Base-by-base conservation (phyloP, 176 grass and related monocot genomes). In the Musa schizocarpa region DNA sequence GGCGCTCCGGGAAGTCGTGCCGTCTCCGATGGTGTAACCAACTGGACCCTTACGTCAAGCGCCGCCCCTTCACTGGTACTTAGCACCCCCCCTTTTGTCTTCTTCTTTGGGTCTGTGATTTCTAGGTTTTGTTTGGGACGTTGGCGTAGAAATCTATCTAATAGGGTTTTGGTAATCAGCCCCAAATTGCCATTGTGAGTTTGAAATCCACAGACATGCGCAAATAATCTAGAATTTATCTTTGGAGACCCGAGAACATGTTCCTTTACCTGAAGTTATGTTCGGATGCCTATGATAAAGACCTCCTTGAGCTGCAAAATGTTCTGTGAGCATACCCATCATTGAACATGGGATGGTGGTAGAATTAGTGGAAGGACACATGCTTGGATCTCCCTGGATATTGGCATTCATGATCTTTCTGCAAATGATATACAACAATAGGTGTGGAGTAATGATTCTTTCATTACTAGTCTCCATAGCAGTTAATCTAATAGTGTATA, bases 21-120 rank as follows among this genome's bases (percentile, higher is more conserved):
- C 95, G 95, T 57, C 95, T 99, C 26, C 84, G 88, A 17, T 99
- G 95, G 95, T 99, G 90, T 76, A 99, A 99, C 76, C 95, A 99
- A 63, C 91, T 99, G 54, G 88, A 94, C 16, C 95, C 95, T 25
- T 92, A 99, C 78, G 86, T 99, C 84, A 99, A 99, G 78, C 88
- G 95, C 54, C 91, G 93, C 58, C 90, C 95, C 10, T 94, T 99
- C 73, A 94, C 88, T 77, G 95, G 95, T 99, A 99, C 34, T 19
- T 56, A 27, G 1, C 26, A 1, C 26, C 26, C 19, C 50, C 9
- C 54, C 10, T 49, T 14, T 68, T 29, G 26, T 25, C 57, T 67
- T 73, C 63, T 27, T 24, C 14, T 69, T 48, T 29, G 14, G 14
- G 6, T 23, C 68, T 77, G 9, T 59, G 65, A 34, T 34, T 29